These are phyloP conservation scores for Colletotrichum sp. DNA, from an alignment of 2,329 filamentous ascomycete species.

Conservation along the genomic window DNA sequence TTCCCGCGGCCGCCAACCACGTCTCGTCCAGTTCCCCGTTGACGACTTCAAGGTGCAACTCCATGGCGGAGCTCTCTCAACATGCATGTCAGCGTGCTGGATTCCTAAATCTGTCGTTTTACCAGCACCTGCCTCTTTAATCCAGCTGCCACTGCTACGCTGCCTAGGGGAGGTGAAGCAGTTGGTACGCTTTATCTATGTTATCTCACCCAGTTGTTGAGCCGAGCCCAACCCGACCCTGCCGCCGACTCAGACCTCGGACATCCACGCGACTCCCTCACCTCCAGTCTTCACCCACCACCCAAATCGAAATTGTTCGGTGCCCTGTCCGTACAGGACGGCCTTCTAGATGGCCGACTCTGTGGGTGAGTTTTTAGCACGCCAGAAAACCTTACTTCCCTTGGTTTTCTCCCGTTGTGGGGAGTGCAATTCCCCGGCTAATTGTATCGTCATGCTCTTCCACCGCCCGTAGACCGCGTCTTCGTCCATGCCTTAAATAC, in stretches of 20 bases:
- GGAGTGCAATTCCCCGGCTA: constrained; percentile 18
- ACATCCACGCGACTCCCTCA: constrained; percentile 1
- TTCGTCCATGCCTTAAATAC: constrained; percentile 99
- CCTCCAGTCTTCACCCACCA: background rate
- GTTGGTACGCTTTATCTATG: constrained; percentile 1
- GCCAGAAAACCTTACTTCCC: constrained; percentile 9
- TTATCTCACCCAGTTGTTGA: constrained; percentile 8
- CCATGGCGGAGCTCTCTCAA: constrained; percentile 18
- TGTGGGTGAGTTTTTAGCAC: constrained; percentile 34
- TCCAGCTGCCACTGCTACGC: constrained; percentile 2
- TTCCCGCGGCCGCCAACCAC: background rate
- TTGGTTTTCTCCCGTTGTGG: constrained; percentile 23
- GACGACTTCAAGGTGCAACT: background rate
- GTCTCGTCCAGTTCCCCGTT: background rate
- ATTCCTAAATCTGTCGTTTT: background rate
- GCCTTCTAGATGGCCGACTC: constrained; percentile 39
- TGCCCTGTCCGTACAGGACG: background rate
- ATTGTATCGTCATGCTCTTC: constrained; percentile 16
- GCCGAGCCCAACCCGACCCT: constrained; percentile 9
- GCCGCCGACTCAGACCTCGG: constrained; percentile 10
- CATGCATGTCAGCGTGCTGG: constrained; percentile 16
- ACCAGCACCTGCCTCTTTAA: constrained; percentile 3
- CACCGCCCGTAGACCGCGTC: constrained; percentile 75
- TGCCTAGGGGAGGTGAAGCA: constrained; percentile 1
- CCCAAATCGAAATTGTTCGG: background rate